Conservation (phyloP, 129 eudicot species). For the Sambucus nigra region DNA sequence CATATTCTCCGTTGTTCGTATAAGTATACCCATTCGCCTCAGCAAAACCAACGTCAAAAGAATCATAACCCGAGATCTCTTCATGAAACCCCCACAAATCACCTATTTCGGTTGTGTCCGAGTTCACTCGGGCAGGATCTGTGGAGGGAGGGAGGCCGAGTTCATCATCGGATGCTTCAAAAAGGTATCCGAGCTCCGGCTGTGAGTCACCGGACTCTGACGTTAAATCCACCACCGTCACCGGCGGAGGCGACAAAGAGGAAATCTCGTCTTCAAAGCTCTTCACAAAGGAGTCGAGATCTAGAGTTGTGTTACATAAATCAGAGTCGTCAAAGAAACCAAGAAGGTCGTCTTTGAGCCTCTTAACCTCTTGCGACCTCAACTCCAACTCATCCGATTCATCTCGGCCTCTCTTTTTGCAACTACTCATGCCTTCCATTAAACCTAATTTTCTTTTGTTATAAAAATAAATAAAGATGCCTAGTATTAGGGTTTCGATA, state of each 20-base stretch:
- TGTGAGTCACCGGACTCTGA: conserved; percentile 38
- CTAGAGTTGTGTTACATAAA: conserved; percentile 25
- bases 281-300: conserved; percentile 71
- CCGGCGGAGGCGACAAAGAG: conserved; percentile 7
- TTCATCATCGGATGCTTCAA: conserved; percentile 57
- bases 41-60: conserved; percentile 51
- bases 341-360: conserved; percentile 38
- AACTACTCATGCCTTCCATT: conserved; percentile 37
- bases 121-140: conserved; percentile 31
- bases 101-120: conserved; percentile 33
- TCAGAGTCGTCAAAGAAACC: conserved; percentile 37
- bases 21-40: conserved; percentile 10
- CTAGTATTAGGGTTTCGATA: background rate
- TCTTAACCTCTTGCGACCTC: conserved; percentile 42
- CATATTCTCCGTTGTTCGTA: conserved; percentile 30
- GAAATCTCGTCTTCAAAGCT: conserved; percentile 62
- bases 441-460: background rate
- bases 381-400: conserved; percentile 37
- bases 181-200: conserved; percentile 44
- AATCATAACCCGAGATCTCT: conserved; percentile 38
- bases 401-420: conserved; percentile 27
- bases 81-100: conserved; percentile 46
- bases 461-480: background rate
- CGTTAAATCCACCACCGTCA: conserved; percentile 21
- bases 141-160: conserved; percentile 50